These are phyloP conservation scores for Sporothrix sp. DNA, from an alignment of 2,329 filamentous ascomycete species.

Conservation along the genomic window DNA sequence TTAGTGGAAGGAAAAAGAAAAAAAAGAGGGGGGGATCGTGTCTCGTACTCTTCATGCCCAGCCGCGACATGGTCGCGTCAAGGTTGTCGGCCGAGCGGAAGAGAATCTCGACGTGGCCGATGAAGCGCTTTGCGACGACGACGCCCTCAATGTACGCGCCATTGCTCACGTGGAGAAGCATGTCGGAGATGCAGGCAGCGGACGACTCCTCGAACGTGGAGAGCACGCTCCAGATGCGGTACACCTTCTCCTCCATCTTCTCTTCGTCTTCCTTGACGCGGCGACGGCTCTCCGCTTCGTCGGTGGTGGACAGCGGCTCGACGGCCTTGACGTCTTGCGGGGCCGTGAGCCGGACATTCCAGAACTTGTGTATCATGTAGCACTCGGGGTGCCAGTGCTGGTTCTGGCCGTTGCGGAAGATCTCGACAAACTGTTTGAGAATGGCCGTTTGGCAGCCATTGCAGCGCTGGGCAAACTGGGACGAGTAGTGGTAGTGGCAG, in stretches of 20 bases:
- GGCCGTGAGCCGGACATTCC: slow-evolving; percentile 82
- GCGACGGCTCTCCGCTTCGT: slow-evolving; percentile 56
- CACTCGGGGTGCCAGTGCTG: slow-evolving; percentile 99
- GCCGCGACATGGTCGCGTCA: slow-evolving; percentile 58
- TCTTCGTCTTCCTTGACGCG: slow-evolving; percentile 79
- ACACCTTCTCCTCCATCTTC: slow-evolving; percentile 94
- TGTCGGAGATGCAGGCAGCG: slow-evolving; percentile 95
- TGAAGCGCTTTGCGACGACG: slow-evolving; percentile 89
- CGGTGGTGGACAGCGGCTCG: slow-evolving; percentile 24
- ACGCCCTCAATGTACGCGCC: slow-evolving; percentile 93
- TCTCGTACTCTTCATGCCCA: slow-evolving; percentile 61
- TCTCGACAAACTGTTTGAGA: slow-evolving; percentile 97
- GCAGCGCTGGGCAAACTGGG: slow-evolving; percentile 89
- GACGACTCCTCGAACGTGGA: slow-evolving; percentile 97
- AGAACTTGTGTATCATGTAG: slow-evolving; percentile 99
- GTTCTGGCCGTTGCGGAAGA: slow-evolving; percentile 94
- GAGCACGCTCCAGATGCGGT: slow-evolving; percentile 94
- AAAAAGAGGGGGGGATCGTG: slow-evolving; percentile 20
- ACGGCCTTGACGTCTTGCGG: slow-evolving; percentile 38
- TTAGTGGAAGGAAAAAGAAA: slow-evolving; percentile 14
- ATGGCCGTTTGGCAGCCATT: slow-evolving; percentile 97
- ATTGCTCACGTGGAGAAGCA: slow-evolving; percentile 97
- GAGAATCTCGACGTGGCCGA: slow-evolving; percentile 86
- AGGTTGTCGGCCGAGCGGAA: slow-evolving; percentile 83
- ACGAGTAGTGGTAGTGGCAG: slow-evolving; percentile 98